Conservation (phyloP, 208 protist species). For the Leishmania braziliensis region DNA sequence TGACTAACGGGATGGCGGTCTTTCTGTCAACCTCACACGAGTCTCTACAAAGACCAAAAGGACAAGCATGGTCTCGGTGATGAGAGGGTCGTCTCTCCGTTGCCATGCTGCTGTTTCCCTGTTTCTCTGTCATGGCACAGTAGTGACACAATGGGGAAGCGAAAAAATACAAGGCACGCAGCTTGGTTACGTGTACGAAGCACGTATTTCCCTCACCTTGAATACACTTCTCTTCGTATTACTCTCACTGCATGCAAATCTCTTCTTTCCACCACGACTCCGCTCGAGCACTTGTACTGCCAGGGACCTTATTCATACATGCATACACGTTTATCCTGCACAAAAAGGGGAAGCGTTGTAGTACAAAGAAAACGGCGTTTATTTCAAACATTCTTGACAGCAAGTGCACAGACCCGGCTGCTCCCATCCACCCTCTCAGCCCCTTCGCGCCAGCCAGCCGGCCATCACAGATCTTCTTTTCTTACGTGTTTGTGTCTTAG, state of each 20-base stretch:
- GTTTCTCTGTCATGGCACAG: neutral
- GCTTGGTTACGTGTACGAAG: neutral
- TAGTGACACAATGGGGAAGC: neutral
- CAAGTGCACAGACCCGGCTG: neutral
- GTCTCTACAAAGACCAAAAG: neutral
- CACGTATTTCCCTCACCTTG: neutral
- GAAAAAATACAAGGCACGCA: neutral
- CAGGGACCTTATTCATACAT: neutral
- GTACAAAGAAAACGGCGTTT: neutral
- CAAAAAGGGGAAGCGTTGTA: neutral
- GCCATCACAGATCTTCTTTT: slow-evolving; percentile 10
- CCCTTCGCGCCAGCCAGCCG: neutral
- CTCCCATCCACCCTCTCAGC: neutral
- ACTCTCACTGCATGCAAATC: neutral
- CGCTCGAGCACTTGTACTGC: neutral
- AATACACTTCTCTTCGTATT: neutral
- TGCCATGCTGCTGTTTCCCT: neutral
- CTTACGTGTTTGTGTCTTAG: slow-evolving; percentile 1
- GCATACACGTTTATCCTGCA: neutral
- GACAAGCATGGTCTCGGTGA: neutral
- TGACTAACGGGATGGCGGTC: neutral
- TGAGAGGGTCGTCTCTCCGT: neutral
- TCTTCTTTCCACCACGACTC: neutral
- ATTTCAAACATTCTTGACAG: neutral
- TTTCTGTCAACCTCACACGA: neutral